phyloP scores from a whole-genome alignment of 441 rosid species.

The Erodium texanum region DNA sequence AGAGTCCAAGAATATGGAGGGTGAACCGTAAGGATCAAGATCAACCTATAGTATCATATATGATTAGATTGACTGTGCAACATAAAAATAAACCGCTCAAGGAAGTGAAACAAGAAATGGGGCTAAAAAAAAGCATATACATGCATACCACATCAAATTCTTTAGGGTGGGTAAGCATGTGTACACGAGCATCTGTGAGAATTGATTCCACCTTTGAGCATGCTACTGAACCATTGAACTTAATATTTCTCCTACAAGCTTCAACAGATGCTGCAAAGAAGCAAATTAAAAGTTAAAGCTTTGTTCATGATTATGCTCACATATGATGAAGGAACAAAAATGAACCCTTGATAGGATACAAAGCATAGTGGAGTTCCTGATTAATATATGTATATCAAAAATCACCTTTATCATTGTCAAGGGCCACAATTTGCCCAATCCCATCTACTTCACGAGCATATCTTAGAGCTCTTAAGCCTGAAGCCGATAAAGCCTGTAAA shows the following conservation, averaged over 20 bases:
- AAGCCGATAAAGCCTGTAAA: constrained; percentile 80
- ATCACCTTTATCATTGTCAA: constrained; percentile 85
- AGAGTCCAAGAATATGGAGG: constrained; percentile 88
- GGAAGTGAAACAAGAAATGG: neutral
- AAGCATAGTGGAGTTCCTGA: neutral
- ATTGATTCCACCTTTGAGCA: constrained; percentile 82
- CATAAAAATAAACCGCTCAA: neutral
- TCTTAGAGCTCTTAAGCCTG: constrained; percentile 86
- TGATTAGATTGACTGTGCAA: neutral
- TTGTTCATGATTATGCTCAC: too few relatives aligned
- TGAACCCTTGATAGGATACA: neutral
- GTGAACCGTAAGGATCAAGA: constrained; percentile 98
- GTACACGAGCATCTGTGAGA: constrained; percentile 86
- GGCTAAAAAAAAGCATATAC: too few relatives aligned
- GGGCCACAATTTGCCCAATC: constrained; percentile 83
- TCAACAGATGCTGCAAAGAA: constrained; percentile 9
- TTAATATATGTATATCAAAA: constrained; percentile 35
- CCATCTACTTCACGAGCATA: constrained; percentile 88
- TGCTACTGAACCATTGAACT: constrained; percentile 81
- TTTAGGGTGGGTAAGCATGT: constrained; percentile 87
- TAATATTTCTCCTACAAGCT: constrained; percentile 82
- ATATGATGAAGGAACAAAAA: too few relatives aligned
- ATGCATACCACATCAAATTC: constrained; percentile 53
- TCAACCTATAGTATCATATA: constrained; percentile 60
- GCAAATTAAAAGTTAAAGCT: too few relatives aligned